These are phyloP conservation scores for Hypoxylon sp. DNA, from an alignment of 2,329 filamentous ascomycete genomes.

Conservation along the genomic window DNA sequence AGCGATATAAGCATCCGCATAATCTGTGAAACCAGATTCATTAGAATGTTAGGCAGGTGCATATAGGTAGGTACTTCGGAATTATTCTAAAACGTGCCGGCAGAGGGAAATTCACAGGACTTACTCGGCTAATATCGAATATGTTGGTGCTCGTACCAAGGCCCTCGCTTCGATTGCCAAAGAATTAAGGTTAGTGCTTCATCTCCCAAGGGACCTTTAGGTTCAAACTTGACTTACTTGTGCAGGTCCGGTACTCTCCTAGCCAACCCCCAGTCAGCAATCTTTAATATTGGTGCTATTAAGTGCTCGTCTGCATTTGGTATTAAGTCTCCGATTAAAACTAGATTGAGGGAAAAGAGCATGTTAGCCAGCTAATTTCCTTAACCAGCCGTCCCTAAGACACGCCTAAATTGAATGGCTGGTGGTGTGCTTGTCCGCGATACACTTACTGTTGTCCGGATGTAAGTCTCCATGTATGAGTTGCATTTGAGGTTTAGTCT, in stretches of 20 bases:
- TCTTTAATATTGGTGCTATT: background rate
- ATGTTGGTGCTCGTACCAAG: background rate
- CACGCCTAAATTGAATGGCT: background rate
- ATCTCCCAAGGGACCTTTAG: background rate
- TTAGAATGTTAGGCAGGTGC: background rate
- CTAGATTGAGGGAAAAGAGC: background rate
- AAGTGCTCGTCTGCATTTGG: background rate
- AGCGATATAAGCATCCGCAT: background rate
- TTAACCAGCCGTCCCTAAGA: background rate
- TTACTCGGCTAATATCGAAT: background rate
- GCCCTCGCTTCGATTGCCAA: background rate
- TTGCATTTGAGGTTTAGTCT: background rate
- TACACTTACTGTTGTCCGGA: slow-evolving; percentile 1
- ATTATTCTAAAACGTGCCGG: background rate
- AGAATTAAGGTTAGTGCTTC: background rate
- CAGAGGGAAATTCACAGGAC: background rate
- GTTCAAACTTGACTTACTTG: background rate
- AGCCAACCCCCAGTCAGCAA: background rate
- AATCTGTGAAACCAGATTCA: background rate
- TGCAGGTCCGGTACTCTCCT: background rate
- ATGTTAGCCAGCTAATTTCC: background rate
- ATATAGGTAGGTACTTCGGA: background rate
- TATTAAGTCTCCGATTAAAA: background rate
- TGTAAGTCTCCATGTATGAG: background rate
- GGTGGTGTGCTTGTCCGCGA: background rate